Conservation (phyloP, 1,139 yeast genomes). For the Saccharomycopsis phalli region DNA sequence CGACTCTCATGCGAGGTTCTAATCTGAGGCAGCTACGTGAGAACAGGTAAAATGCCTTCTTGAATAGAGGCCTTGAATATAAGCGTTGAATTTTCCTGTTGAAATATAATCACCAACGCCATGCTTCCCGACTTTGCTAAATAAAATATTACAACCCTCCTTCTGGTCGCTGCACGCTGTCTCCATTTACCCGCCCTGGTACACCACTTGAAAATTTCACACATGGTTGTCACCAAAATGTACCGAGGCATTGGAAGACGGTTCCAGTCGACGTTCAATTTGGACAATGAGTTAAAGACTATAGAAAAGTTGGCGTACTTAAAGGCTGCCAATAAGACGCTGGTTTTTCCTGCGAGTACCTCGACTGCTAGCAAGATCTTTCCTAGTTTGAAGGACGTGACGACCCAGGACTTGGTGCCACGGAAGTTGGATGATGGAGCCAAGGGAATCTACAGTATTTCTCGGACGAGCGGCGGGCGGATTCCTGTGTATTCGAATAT, state of each 20-base stretch:
- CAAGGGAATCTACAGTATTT: constrained; percentile 12
- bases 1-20: no score
- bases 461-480: constrained; percentile 47
- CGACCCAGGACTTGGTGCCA: constrained; percentile 10
- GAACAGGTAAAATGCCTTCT: no score
- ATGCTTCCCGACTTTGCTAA: no score
- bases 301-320: constrained; percentile 14
- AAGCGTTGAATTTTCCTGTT: no score
- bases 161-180: no score
- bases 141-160: no score
- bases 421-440: constrained; percentile 3
- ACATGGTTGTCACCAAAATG: no score
- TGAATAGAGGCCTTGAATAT: no score
- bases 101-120: no score
- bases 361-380: constrained; percentile 9
- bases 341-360: constrained; percentile 6
- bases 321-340: constrained; percentile 2
- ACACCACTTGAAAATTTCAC: not conserved
- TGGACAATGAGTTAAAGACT: constrained; percentile 14
- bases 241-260: not conserved
- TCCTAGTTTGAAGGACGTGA: constrained; percentile 14
- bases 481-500: constrained; percentile 62
- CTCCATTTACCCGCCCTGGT: no score
- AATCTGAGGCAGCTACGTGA: no score
- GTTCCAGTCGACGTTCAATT: constrained; percentile 11